Evolutionary conservation across 78 protist genomes (phyloP).

Genomic region (Dictyostelium brefeldianum): DNA sequence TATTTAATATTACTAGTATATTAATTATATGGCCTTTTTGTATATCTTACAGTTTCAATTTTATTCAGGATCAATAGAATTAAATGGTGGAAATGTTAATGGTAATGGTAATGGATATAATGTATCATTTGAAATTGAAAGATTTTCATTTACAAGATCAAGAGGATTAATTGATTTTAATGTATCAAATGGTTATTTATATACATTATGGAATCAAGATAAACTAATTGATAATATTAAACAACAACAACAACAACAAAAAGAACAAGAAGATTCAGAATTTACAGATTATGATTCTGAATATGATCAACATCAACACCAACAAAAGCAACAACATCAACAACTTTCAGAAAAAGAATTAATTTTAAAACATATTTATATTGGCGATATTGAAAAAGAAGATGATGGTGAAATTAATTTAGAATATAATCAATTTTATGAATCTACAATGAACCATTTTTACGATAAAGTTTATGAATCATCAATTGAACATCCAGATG

Average conservation of each 20-base stretch:
- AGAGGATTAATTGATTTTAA: slow-evolving; percentile 44
- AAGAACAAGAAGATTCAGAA: neutral
- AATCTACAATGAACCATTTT: neutral
- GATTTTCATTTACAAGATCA: slow-evolving; percentile 37
- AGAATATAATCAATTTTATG: slow-evolving; percentile 42
- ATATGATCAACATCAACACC: neutral
- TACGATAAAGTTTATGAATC: slow-evolving; percentile 24
- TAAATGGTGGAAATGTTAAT: neutral
- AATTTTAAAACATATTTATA: slow-evolving; percentile 25
- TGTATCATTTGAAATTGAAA: neutral
- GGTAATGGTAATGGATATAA: too few species aligned
- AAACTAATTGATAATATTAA: neutral
- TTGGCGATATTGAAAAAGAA: slow-evolving; percentile 15
- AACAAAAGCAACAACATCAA: neutral
- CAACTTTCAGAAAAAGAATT: neutral
- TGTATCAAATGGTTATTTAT: slow-evolving; percentile 21
- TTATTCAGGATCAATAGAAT: slow-evolving; percentile 10
- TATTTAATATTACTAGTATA: too few species aligned
- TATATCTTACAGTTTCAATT: slow-evolving; percentile 36
- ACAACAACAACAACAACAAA: neutral
- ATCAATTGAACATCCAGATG: slow-evolving; percentile 6
- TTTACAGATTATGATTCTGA: neutral
- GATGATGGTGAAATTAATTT: slow-evolving; percentile 30
- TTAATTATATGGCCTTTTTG: neutral
- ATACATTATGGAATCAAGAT: slow-evolving; percentile 33